Base-by-base conservation (phyloP, 768 basidiomycete genomes). In the Podaxis sp. region DNA sequence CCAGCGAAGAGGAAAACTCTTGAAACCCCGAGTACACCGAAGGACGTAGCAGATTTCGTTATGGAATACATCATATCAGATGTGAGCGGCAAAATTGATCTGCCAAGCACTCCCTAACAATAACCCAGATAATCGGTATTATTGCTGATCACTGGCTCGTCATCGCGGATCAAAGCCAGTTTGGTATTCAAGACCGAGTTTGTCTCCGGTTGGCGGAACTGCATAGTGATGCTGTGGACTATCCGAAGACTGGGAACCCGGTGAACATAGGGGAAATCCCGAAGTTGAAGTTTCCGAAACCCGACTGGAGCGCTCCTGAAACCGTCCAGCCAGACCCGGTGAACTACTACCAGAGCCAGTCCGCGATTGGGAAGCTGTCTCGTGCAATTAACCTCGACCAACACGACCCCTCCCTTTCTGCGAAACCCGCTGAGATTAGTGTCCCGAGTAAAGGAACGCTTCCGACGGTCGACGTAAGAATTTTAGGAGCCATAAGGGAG, bases 281-380 rank as follows among this genome's bases (percentile, higher is more conserved):
- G 2, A 80, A 70, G 67, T 70, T 76, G 19, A 72, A 74, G n/a
- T 67, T 65, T 46, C 59, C 47, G 61, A 79, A 70, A 65, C 88
- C 87, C 4, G 87, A 89, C 68, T 89, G 87, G 86, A 76, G 78
- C 67, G 86, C 85, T 1, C 85, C 84, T 13, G 87, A 89, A 71
- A 85, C 80, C 0, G 69, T 80, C 24, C 72, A 75, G 33, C 66
- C 9, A 65, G 76, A 60, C 68, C 73, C 25, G 7, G 60, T 61
- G 33, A 70, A 74, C 33, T 85, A 77, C 70, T 90, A 90, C 65
- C 37, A 65, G 55, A 89, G 88, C 66, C 17, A 69, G 1, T 72
- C 77, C 24, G 85, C 86, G 0, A 83, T 91, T 43, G 89, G 89
- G 4, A 71, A 73, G 55, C 77, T 91, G 13, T 90, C 81, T 66